Conservation (phyloP, 805 yeast species). For the Wickerhamiella musiphila region DNA sequence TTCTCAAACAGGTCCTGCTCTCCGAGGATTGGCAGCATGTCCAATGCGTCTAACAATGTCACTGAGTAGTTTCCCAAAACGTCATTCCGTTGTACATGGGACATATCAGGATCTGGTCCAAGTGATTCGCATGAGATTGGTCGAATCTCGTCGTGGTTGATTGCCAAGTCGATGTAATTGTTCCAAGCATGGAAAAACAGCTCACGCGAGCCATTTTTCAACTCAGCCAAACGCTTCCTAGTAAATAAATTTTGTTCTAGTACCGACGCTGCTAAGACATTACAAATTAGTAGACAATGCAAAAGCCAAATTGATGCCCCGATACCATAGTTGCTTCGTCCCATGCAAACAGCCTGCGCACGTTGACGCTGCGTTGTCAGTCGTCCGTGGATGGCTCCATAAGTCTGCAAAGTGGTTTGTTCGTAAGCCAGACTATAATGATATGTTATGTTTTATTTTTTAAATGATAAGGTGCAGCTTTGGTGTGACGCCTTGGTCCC, state of each 20-base stretch:
- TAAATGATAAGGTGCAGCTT: too few species aligned
- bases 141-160: constrained; percentile 59
- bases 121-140: constrained; percentile 59
- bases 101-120: constrained; percentile 41
- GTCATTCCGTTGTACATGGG: constrained; percentile 53
- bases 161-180: constrained; percentile 50
- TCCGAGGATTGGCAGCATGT: constrained; percentile 58
- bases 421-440: too few species aligned
- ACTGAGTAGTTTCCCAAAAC: constrained; percentile 70
- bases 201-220: constrained; percentile 28
- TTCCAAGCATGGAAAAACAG: constrained; percentile 64
- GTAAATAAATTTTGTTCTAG: constrained; percentile 3
- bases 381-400: too few species aligned
- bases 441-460: too few species aligned
- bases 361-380: too few species aligned
- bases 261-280: neutral
- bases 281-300: too few species aligned
- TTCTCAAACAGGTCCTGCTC: constrained; percentile 38
- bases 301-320: too few species aligned
- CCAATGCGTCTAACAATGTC: constrained; percentile 64
- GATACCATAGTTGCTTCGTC: too few species aligned
- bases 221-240: neutral
- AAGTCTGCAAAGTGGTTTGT: too few species aligned
- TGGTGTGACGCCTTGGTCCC: too few species aligned
- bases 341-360: too few species aligned